phyloP scores from a whole-genome alignment of 169 alveolate genomes.

The Plasmodium falciparum region DNA sequence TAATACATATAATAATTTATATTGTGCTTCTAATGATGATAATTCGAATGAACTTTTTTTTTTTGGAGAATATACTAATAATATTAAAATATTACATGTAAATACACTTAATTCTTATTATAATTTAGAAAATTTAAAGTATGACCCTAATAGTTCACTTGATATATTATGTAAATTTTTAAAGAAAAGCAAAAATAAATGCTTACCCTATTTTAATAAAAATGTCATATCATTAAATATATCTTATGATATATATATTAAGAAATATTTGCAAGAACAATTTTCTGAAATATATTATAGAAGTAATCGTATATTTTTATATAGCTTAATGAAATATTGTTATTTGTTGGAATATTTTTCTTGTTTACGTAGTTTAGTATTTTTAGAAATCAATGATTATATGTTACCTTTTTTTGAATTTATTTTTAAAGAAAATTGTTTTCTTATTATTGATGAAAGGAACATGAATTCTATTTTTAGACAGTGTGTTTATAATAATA shows the following conservation, averaged over 20 bases:
- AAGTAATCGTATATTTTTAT: slow-evolving; percentile 71
- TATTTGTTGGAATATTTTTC: slow-evolving; percentile 60
- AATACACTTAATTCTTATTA: slow-evolving; percentile 73
- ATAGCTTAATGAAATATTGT: slow-evolving; percentile 70
- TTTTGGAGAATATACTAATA: not conserved
- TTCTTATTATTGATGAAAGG: slow-evolving; percentile 69
- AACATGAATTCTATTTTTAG: slow-evolving; percentile 60
- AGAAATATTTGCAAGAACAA: slow-evolving; percentile 65
- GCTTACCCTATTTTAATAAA: slow-evolving; percentile 65
- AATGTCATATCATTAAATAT: slow-evolving; percentile 50
- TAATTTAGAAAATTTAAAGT: slow-evolving; percentile 41
- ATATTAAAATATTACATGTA: slow-evolving; percentile 46
- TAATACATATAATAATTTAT: not conserved
- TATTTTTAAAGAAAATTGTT: slow-evolving; percentile 61
- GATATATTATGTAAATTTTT: slow-evolving; percentile 58
- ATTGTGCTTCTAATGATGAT: not conserved
- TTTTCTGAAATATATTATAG: slow-evolving; percentile 31
- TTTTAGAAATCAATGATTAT: slow-evolving; percentile 72
- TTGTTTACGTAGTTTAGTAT: slow-evolving; percentile 75
- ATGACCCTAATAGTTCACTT: slow-evolving; percentile 15
- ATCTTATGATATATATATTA: slow-evolving; percentile 63
- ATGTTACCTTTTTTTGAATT: slow-evolving; percentile 69
- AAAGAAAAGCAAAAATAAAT: slow-evolving; percentile 15
- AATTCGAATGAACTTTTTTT: not conserved
- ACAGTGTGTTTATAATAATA: slow-evolving; percentile 43